Conservation (phyloP, 2,329 filamentous ascomycete species). For the Ramularia collo-cygni region DNA sequence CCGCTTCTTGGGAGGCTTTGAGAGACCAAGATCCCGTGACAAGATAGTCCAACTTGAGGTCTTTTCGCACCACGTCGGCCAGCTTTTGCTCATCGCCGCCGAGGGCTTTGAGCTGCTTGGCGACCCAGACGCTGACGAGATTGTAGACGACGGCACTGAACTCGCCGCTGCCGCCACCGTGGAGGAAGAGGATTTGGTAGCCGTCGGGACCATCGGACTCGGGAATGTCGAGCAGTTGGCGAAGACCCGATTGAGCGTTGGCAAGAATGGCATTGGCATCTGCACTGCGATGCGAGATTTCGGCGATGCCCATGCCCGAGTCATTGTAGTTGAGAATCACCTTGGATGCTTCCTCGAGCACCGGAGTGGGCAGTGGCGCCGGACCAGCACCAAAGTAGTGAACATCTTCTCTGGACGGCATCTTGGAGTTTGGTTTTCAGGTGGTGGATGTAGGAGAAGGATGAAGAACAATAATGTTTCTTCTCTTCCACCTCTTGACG, state of each 20-base stretch:
- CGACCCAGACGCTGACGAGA: slow-evolving; percentile 73
- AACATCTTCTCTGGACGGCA: slow-evolving; percentile 69
- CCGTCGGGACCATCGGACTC: slow-evolving; percentile 69
- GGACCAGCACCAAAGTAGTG: slow-evolving; percentile 88
- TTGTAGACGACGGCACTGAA: slow-evolving; percentile 83
- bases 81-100: slow-evolving; percentile 53
- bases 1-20: slow-evolving; percentile 81
- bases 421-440: slow-evolving; percentile 34
- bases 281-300: slow-evolving; percentile 81
- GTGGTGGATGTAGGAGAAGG: not conserved
- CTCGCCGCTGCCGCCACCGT: slow-evolving; percentile 77
- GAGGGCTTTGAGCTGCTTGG: slow-evolving; percentile 44
- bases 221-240: slow-evolving; percentile 70
- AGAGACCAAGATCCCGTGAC: slow-evolving; percentile 86
- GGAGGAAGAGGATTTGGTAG: slow-evolving; percentile 85
- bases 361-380: slow-evolving; percentile 72
- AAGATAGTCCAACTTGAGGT: slow-evolving; percentile 80
- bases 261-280: slow-evolving; percentile 73
- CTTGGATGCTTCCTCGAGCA: slow-evolving; percentile 68
- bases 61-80: slow-evolving; percentile 55
- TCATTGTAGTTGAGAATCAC: slow-evolving; percentile 75
- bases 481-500: not conserved
- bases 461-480: not conserved
- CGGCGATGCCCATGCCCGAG: slow-evolving; percentile 77
- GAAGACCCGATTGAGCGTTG: slow-evolving; percentile 67